These are phyloP conservation scores for cucumber (Cucumis sativus) DNA, from an alignment of 306 rosid genomes.

Conservation along the genomic window Cucumber_9930_V3 NC_026660.2:6648501-6649000, in stretches of 20 bases:
- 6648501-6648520: background rate
- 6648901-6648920: background rate
- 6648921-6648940: background rate
- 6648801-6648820: conserved; percentile 77
- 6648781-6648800: conserved; percentile 90
- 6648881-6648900: background rate
- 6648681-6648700: conserved; percentile 87
- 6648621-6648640: background rate
- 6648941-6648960: background rate
- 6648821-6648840: conserved; percentile 23
- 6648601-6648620: background rate
- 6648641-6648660: conserved; percentile 72
- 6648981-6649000: background rate
- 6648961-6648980: background rate
- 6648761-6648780: conserved; percentile 92
- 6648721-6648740: conserved; percentile 86
- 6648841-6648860: background rate
- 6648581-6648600: background rate
- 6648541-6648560: background rate
- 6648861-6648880: background rate
- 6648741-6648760: conserved; percentile 77
- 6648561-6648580: background rate
- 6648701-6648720: conserved; percentile 88
- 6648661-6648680: conserved; percentile 79
- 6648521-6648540: background rate